Percentiles rank a stretch among this genome's conserved stretches.
phyloP scores from a whole-genome alignment of 1,284 basidiomycete species.

The Ceratorhiza oryzae-sativae region DNA sequence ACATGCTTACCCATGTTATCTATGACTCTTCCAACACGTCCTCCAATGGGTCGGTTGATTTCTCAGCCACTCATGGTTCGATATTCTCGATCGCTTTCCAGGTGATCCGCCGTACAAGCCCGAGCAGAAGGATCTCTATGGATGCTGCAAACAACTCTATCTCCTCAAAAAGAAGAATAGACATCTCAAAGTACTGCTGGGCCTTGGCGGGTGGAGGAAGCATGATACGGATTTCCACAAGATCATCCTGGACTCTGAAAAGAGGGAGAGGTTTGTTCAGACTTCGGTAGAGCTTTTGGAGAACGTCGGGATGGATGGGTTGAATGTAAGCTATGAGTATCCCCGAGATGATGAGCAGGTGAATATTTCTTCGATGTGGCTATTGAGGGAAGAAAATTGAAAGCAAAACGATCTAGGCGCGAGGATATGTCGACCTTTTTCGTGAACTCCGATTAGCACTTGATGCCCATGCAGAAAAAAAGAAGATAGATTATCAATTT shows the following conservation, averaged over 20 bases:
- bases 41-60: slow-evolving; percentile 81
- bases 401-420: slow-evolving; percentile 55
- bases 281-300: slow-evolving; percentile 83
- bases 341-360: slow-evolving; percentile 69
- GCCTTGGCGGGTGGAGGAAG: slow-evolving; percentile 91
- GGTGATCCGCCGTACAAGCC: slow-evolving; percentile 89
- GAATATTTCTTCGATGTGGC: background rate
- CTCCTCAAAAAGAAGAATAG: slow-evolving; percentile 85
- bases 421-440: slow-evolving; percentile 76
- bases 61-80: slow-evolving; percentile 96
- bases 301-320: slow-evolving; percentile 75
- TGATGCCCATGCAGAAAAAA: slow-evolving; percentile 68
- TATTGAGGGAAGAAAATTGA: no score
- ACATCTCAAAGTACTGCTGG: slow-evolving; percentile 84
- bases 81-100: slow-evolving; percentile 86
- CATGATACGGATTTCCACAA: slow-evolving; percentile 83
- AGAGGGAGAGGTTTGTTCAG: slow-evolving; percentile 78
- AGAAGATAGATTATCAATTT: slow-evolving; percentile 68
- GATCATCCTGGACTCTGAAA: slow-evolving; percentile 67
- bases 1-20: slow-evolving; percentile 87
- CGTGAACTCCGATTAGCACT: slow-evolving; percentile 72
- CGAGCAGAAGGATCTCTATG: slow-evolving; percentile 82
- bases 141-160: slow-evolving; percentile 93
- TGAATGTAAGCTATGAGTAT: slow-evolving; percentile 88
- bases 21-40: slow-evolving; percentile 92